Evolutionary conservation across 225 moss, liverwort and hornwort species (phyloP), one percentile per base, ranked within the genome.

Genomic region (Takakia lepidozioides): DNA sequence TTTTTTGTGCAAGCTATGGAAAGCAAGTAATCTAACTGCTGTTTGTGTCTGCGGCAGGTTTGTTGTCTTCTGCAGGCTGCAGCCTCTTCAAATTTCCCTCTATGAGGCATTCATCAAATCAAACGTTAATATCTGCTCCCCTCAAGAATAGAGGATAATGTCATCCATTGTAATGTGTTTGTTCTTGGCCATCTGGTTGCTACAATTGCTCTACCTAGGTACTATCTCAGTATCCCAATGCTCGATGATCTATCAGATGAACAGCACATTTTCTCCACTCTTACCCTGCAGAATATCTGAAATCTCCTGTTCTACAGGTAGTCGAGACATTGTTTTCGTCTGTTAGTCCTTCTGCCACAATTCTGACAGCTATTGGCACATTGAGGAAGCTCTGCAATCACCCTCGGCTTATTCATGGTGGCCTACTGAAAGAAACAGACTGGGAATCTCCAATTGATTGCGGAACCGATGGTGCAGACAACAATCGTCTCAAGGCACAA

Each of bases 301-400:
- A n/a, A n/a, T n/a, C n/a, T n/a, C 11, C 11, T 16, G 7, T 6
- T 43, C 9, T 57, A 69, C 86, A 86, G 86, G 66, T 72, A 43
- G 56, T 79, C 18, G 57, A 49, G 54, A 61, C 72, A 34, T 55
- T 82, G 20, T 59, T 77, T 48, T 26, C 74, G 8, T 55, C 62
- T 19, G 65, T 61, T 28, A 86, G 68, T 59, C 70, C 80, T 25
- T 76, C 86, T 45, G 80, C 81, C 52, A 66, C 67, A 45, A 75
- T 84, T 23, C 52, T 86, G 39, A 81, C 90, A 44, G 83, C 90
- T 30, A 91, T 91, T 52, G 83, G 78, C 27, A 75, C 83, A 10
- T 47, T 86, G 24, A 78, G 90, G 58, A 91, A 91, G 68, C 73
- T 91, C 38, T 91, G 90, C 71, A 81, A 82, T 63, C 86, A 91